Evolutionary conservation across 2,329 filamentous ascomycete species (phyloP), one percentile per base, ranked within the genome.

Genomic region (Cladophialophora psammophila): DNA sequence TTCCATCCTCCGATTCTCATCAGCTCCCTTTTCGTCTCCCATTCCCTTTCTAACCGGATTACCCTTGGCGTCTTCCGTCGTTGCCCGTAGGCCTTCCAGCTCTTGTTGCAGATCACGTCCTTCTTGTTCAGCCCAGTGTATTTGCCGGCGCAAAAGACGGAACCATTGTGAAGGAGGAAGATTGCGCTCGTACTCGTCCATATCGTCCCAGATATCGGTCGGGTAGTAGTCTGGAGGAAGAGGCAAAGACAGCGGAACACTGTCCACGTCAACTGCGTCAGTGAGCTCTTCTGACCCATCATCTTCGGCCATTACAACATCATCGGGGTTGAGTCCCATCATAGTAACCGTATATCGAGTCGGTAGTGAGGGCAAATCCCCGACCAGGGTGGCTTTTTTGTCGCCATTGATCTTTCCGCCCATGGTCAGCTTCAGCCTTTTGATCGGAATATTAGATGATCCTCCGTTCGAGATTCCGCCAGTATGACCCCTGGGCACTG

Each of bases 51-150:
- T 70, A 26, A 70, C 34, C 38, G 67, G 53, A 42, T 72, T 67
- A 20, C 71, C 71, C 13, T 57, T 62, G 1, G 71, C 50, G 42
- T 73, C 72, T 45, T 73, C 71, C 15, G 68, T 66, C 12, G 63
- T 68, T 4, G 67, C 55, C 35, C 67, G 60, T 52, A 72, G 38
- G 32, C 65, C 61, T 59, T 64, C 60, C 38, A 74, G 63, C 52
- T 83, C 78, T 2, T 72, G 71, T 18, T 77, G 75, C n/a, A 84
- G 72, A 40, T 76, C 73, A 5, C 69, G 69, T 1, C 75, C 74
- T 64, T 83, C 82, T 50, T 82, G 75, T 68, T 82, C 78, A 1
- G 81, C 81, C 82, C 82, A 84, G 63, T 78, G 75, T 20, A 84
- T 78, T 70, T 84, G 81, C 20, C 81, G 77, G 38, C 81, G 80